Percentiles rank a stretch among this genome's conserved stretches.
Evolutionary conservation across 305 asterid species (phyloP).

Genomic region (Withania somnifera): DNA sequence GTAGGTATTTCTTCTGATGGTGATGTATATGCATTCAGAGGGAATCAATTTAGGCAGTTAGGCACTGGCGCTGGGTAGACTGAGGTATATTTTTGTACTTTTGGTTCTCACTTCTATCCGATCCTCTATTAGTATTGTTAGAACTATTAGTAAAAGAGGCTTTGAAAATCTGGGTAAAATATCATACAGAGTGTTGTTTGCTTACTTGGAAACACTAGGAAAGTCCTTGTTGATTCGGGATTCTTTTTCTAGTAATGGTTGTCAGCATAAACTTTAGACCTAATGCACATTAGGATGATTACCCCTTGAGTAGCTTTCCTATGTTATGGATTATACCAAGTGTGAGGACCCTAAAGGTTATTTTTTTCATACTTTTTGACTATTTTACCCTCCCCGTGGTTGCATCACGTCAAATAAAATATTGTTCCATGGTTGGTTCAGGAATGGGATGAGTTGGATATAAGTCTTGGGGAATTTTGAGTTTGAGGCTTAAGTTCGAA

Average conservation of each 20-base stretch:
- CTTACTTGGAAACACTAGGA: not conserved
- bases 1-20: conserved; percentile 89
- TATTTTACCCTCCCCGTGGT: too few species aligned
- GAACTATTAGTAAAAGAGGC: not conserved
- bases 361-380: too few species aligned
- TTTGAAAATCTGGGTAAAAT: not conserved
- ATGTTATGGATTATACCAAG: not conserved
- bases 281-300: not conserved
- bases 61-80: conserved; percentile 91
- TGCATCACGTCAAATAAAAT: too few species aligned
- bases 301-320: not conserved
- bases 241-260: not conserved
- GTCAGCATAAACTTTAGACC: not conserved
- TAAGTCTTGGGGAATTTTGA: too few species aligned
- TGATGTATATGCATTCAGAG: conserved; percentile 89
- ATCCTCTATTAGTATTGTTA: not conserved
- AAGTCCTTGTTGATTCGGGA: not conserved
- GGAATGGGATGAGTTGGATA: too few species aligned
- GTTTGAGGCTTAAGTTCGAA: too few species aligned
- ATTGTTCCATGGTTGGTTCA: too few species aligned
- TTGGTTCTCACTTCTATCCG: not conserved
- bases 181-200: not conserved
- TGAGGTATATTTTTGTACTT: conserved; percentile 41
- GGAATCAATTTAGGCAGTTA: conserved; percentile 95
- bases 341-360: too few species aligned